phyloP scores from a whole-genome alignment of 129 eudicot genomes.

The Sambucus nigra region DNA sequence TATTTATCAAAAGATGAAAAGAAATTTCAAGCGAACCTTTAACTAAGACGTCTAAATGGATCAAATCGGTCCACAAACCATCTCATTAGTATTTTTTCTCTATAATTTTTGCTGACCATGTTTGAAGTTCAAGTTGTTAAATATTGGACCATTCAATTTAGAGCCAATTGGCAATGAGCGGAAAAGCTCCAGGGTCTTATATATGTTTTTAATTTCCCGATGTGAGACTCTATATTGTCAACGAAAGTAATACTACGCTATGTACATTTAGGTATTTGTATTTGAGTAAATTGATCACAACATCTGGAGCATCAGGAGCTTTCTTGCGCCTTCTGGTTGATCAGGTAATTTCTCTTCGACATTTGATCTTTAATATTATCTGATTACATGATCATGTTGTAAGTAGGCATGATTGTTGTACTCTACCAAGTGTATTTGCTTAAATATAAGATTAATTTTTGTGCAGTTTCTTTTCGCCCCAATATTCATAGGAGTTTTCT shows the following conservation, averaged over 20 bases:
- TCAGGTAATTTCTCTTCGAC: slow-evolving; percentile 46
- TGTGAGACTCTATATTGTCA: not conserved
- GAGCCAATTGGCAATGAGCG: too few species aligned
- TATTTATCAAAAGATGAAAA: too few species aligned
- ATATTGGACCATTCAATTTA: too few species aligned
- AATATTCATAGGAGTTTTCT: slow-evolving; percentile 62
- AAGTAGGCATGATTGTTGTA: slow-evolving; percentile 1
- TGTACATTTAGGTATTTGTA: slow-evolving; percentile 58
- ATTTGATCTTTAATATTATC: not conserved
- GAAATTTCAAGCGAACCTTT: too few species aligned
- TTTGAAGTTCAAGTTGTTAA: too few species aligned
- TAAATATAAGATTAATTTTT: not conserved
- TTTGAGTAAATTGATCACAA: slow-evolving; percentile 64
- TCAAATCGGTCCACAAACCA: not conserved
- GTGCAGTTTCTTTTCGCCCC: slow-evolving; percentile 85
- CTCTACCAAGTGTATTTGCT: not conserved
- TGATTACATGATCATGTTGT: not conserved
- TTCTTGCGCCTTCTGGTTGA: slow-evolving; percentile 67
- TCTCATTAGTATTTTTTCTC: not conserved
- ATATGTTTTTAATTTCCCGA: too few species aligned
- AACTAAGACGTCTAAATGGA: too few species aligned
- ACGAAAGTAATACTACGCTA: not conserved
- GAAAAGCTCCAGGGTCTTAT: too few species aligned
- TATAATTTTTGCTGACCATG: not conserved
- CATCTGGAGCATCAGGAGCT: slow-evolving; percentile 76